Evolutionary conservation across 768 basidiomycete genomes (phyloP).

Genomic region (Termitomyces sp.): DNA sequence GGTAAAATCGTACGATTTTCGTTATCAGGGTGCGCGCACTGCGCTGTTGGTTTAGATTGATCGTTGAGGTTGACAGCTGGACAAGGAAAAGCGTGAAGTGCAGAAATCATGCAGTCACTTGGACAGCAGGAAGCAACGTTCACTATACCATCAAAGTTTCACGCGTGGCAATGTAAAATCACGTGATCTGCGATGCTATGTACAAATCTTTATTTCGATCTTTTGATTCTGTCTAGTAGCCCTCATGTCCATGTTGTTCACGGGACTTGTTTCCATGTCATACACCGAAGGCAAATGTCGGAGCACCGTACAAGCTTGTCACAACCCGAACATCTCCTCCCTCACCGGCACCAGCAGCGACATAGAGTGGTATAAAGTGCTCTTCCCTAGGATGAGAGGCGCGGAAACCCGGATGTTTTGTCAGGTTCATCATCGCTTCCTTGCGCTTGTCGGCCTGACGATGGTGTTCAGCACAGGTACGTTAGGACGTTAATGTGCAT

Average conservation of each 20-base stretch:
- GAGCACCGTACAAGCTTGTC: conserved; percentile 48
- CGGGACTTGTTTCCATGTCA: conserved; percentile 15
- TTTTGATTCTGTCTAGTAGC: not conserved
- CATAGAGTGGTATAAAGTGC: conserved; percentile 76
- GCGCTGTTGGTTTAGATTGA: conserved; percentile 9
- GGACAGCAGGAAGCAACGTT: conserved; percentile 9
- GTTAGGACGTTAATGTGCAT: not conserved
- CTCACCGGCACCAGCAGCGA: conserved; percentile 71
- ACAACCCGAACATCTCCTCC: conserved; percentile 45
- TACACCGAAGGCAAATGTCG: conserved; percentile 64
- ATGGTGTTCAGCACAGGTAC: conserved; percentile 2
- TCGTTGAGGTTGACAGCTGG: not conserved
- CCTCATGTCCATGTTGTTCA: not conserved
- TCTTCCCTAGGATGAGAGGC: conserved; percentile 72
- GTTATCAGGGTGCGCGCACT: conserved; percentile 8
- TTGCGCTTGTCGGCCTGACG: conserved; percentile 46
- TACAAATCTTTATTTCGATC: not conserved
- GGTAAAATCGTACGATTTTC: not conserved
- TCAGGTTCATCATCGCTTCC: conserved; percentile 48
- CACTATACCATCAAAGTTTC: conserved; percentile 10
- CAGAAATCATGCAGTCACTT: conserved; percentile 9
- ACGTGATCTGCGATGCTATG: not conserved
- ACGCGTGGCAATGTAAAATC: conserved; percentile 9
- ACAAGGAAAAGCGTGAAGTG: conserved; percentile 2
- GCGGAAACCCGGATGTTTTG: conserved; percentile 57